Conservation (phyloP, 179 eudicot species). For the Beta lomatogona region DNA sequence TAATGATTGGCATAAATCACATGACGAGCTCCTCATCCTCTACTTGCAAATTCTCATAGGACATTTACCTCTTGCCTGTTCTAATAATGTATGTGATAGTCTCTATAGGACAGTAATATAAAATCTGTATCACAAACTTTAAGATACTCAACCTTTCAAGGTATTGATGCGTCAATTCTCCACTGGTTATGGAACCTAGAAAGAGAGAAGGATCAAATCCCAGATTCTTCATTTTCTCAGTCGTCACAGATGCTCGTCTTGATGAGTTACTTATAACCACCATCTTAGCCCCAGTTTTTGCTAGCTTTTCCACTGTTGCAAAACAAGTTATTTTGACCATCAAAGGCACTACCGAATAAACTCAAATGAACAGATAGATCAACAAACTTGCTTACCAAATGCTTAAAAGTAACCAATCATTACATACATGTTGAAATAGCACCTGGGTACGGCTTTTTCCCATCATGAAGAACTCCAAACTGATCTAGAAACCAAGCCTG, state of each 20-base stretch:
- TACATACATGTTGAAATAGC: slow-evolving; percentile 82
- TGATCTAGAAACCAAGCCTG: slow-evolving; percentile 98
- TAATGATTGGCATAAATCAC: neutral
- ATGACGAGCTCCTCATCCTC: slow-evolving; percentile 2
- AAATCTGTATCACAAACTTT: neutral
- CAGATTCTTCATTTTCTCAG: slow-evolving; percentile 70
- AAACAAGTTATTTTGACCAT: slow-evolving; percentile 12
- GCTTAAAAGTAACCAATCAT: slow-evolving; percentile 35
- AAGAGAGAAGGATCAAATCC: slow-evolving; percentile 91
- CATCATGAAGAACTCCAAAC: slow-evolving; percentile 98
- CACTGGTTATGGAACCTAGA: slow-evolving; percentile 83
- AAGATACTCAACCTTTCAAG: slow-evolving; percentile 56
- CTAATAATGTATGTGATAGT: neutral
- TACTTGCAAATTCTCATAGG: neutral
- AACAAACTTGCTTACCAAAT: slow-evolving; percentile 35
- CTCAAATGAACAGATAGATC: slow-evolving; percentile 9
- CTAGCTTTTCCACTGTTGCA: slow-evolving; percentile 72
- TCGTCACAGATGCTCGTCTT: slow-evolving; percentile 79
- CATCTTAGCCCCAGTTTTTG: slow-evolving; percentile 82
- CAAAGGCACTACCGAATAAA: neutral
- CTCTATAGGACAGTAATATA: neutral
- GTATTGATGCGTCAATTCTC: slow-evolving; percentile 82
- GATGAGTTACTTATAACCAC: slow-evolving; percentile 92
- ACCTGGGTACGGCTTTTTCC: slow-evolving; percentile 91
- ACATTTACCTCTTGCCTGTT: neutral